A percentile compares a stretch with the other conserved stretches of the same genome.
Evolutionary conservation across 2,329 filamentous ascomycete species (phyloP).

Genomic region (Trichothecium roseum): DNA sequence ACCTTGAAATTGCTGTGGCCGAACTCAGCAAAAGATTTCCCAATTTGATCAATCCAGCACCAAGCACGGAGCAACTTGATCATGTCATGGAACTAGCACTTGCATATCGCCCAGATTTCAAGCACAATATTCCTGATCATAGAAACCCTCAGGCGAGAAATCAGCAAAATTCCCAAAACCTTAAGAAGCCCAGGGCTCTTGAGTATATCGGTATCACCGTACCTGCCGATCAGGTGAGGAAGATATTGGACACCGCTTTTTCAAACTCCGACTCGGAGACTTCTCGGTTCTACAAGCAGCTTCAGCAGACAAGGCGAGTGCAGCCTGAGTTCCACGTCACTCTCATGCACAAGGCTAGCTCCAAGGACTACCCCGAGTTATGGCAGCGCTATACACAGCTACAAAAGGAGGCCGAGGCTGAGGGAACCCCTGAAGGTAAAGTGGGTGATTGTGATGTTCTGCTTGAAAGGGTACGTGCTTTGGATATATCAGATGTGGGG

Average conservation of each 20-base stretch:
- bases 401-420: slow-evolving; percentile 34
- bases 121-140: slow-evolving; percentile 60
- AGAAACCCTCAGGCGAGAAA: slow-evolving; percentile 22
- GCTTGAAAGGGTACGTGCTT: slow-evolving; percentile 42
- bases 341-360: slow-evolving; percentile 67
- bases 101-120: slow-evolving; percentile 66
- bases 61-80: slow-evolving; percentile 65
- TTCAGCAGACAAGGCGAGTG: slow-evolving; percentile 63
- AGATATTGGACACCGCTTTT: slow-evolving; percentile 63
- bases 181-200: slow-evolving; percentile 35
- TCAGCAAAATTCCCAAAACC: slow-evolving; percentile 18
- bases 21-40: slow-evolving; percentile 71
- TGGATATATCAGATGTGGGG: neutral
- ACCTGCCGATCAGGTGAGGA: slow-evolving; percentile 27
- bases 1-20: slow-evolving; percentile 69
- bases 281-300: slow-evolving; percentile 57
- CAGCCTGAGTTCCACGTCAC: slow-evolving; percentile 91
- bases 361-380: slow-evolving; percentile 51
- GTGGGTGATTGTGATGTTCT: slow-evolving; percentile 56
- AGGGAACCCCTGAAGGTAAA: slow-evolving; percentile 15
- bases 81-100: slow-evolving; percentile 65
- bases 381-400: slow-evolving; percentile 67
- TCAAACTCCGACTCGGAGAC: slow-evolving; percentile 33
- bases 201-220: slow-evolving; percentile 49
- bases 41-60: slow-evolving; percentile 60